Base-by-base conservation (phyloP, 306 rosid genomes). In the Lagenaria siceraria region DNA sequence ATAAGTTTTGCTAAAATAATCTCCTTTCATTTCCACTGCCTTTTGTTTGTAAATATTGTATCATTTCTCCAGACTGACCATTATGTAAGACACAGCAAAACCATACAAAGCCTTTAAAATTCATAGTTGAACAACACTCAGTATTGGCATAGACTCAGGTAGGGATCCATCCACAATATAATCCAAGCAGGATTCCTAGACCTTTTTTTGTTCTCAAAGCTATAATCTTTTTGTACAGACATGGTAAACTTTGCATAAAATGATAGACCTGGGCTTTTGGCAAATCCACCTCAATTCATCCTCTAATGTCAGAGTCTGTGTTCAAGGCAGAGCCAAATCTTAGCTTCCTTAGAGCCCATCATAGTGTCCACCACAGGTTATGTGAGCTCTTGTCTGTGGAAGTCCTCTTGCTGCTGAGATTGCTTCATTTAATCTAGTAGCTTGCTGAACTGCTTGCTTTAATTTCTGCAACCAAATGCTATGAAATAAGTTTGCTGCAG, bases 391-490 rank as follows among this genome's bases (percentile, higher is more conserved):
- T 74, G 60, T 78, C 19, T 87, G 52, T 58, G 88, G 91, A 69
- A 87, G 83, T 27, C 89, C 94, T 80, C 86, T 87, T 17, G 42
- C 84, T 11, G 88, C 88, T 66, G 97, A 78, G 46, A 88, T 80
- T 72, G 90, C 91, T 69, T 85, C 97, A 78, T 91, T 91, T 85
- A 87, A 66, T 79, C 84, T 88, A 77, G 83, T 78, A 24, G 98
- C 87, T 58, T 64, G 94, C 13, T 87, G 83, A 3, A 85, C 88
- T 79, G 81, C 90, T 51, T 85, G 85, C 80, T 84, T 85, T 19
- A 89, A 82, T 75, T 88, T 87, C 98, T 91, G 89, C 81, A 86
- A 53, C 60, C 78, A 76, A 64, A 11, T 35, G 18, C 12, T 27
- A 35, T 58, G 56, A 46, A 10, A 2, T 68, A 46, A 76, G 54